Evolutionary conservation across 78 protist species (phyloP).

Genomic region (Anaeramoeba ignava): DNA sequence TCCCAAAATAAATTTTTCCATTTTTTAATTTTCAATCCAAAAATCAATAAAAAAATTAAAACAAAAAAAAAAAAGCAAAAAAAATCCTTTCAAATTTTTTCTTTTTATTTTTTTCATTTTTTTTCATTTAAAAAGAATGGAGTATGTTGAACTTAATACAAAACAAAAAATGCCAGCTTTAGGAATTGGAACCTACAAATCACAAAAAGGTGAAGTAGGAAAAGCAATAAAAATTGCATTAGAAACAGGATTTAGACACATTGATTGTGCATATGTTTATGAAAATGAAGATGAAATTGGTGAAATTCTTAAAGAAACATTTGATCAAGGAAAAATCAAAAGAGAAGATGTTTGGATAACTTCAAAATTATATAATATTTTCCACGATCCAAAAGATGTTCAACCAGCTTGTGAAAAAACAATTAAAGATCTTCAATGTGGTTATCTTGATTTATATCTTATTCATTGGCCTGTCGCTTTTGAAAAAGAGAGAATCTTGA

Average conservation of each 20-base stretch:
- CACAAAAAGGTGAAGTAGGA: neutral
- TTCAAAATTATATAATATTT: neutral
- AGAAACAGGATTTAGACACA: constrained; percentile 38
- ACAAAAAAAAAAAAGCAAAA: too few species aligned
- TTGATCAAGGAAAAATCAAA: neutral
- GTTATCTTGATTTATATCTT: neutral
- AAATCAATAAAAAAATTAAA: too few species aligned
- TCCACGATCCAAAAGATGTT: neutral
- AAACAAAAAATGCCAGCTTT: too few species aligned
- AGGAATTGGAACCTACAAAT: neutral
- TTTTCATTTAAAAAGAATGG: too few species aligned
- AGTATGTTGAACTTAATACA: too few species aligned
- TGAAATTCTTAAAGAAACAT: constrained; percentile 3
- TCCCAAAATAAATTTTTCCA: too few species aligned
- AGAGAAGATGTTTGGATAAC: neutral
- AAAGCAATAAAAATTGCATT: constrained; percentile 6
- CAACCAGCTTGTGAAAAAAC: neutral
- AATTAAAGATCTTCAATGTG: neutral
- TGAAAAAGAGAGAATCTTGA: neutral
- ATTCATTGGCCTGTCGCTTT: neutral
- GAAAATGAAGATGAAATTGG: constrained; percentile 43
- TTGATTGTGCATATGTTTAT: constrained; percentile 47
- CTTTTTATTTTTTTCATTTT: too few species aligned
- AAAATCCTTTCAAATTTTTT: too few species aligned
- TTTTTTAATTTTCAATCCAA: too few species aligned